Evolutionary conservation across 345 rosid genomes (phyloP).

Genomic region (Eucalyptus cladocalyx): DNA sequence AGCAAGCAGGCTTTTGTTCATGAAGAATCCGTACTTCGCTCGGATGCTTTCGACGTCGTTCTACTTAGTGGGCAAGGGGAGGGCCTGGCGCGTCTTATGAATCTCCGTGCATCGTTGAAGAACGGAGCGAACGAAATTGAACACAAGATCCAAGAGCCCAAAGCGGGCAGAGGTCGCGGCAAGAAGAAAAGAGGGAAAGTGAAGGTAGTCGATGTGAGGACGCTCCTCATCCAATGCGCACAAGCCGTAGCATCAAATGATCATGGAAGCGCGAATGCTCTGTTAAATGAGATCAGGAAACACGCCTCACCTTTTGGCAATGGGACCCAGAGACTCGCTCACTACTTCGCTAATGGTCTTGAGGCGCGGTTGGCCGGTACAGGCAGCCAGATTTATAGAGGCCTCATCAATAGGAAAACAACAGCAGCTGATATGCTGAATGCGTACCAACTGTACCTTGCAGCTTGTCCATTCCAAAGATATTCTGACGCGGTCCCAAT

Average conservation of each 20-base stretch:
- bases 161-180: neutral
- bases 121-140: neutral
- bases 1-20: neutral
- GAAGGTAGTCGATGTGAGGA: constrained; percentile 5
- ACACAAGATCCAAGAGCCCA: neutral
- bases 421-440: neutral
- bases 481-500: neutral
- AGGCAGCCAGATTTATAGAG: neutral
- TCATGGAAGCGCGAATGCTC: neutral
- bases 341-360: neutral
- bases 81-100: neutral
- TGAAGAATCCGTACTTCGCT: neutral
- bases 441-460: neutral
- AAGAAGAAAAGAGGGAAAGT: constrained; percentile 1
- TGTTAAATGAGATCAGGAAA: constrained; percentile 7
- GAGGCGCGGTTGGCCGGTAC: constrained; percentile 9
- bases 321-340: constrained; percentile 2
- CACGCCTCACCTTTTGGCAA: constrained; percentile 11
- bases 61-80: neutral
- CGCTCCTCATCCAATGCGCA: constrained; percentile 13
- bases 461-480: neutral
- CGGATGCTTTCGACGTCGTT: neutral
- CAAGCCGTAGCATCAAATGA: constrained; percentile 17
- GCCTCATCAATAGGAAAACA: neutral
- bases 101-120: neutral